phyloP scores from a whole-genome alignment of 2,329 filamentous ascomycete species.

The Ophiocordyceps robertsii region DNA sequence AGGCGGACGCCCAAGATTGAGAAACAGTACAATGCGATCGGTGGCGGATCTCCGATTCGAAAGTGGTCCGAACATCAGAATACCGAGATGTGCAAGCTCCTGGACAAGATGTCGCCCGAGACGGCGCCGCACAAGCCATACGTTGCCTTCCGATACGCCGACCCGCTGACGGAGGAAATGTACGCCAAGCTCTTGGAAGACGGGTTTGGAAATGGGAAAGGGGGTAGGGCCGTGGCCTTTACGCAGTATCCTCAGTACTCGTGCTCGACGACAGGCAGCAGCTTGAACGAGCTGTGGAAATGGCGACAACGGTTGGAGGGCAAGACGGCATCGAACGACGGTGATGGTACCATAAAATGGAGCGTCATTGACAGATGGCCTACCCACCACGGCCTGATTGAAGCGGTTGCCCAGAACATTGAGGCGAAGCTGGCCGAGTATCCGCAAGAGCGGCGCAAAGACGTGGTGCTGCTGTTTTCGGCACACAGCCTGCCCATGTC shows the following conservation, averaged over 20 bases:
- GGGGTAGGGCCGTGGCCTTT: slow-evolving; percentile 91
- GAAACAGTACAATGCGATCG: slow-evolving; percentile 89
- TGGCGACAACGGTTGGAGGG: slow-evolving; percentile 84
- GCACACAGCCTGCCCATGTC: slow-evolving; percentile 95
- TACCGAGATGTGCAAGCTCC: slow-evolving; percentile 90
- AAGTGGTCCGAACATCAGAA: slow-evolving; percentile 97
- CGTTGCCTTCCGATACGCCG: slow-evolving; percentile 90
- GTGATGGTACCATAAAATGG: slow-evolving; percentile 70
- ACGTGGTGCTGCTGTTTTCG: slow-evolving; percentile 82
- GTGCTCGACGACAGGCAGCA: slow-evolving; percentile 93
- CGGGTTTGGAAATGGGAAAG: slow-evolving; percentile 78
- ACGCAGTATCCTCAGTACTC: slow-evolving; percentile 98
- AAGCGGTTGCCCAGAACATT: slow-evolving; percentile 87
- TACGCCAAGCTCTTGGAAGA: slow-evolving; percentile 73
- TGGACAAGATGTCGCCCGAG: slow-evolving; percentile 81
- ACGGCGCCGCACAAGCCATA: slow-evolving; percentile 96
- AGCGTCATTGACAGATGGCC: slow-evolving; percentile 98
- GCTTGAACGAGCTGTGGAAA: slow-evolving; percentile 94
- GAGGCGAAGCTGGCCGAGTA: slow-evolving; percentile 75
- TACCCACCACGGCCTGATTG: slow-evolving; percentile 75
- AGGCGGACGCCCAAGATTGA: slow-evolving; percentile 91
- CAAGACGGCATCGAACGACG: slow-evolving; percentile 41
- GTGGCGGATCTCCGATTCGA: slow-evolving; percentile 92
- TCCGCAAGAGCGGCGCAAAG: slow-evolving; percentile 62
- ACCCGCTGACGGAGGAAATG: slow-evolving; percentile 88